A percentile compares a stretch with the other conserved stretches of the same genome.
Conservation (phyloP, 2,329 filamentous ascomycete species). For the Penicillium sp. region DNA sequence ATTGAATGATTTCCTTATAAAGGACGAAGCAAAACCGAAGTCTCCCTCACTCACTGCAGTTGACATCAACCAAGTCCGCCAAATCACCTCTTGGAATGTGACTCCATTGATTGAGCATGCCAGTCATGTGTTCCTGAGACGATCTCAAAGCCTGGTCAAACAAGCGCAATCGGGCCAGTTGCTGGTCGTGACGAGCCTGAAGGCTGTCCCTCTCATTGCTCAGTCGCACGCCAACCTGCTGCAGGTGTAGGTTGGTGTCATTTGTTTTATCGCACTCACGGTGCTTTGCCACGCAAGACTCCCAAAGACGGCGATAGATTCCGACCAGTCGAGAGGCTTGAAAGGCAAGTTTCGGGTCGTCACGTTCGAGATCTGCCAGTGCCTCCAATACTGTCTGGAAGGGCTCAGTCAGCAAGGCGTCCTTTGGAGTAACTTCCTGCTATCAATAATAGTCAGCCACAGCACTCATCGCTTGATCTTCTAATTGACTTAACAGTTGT, state of each 20-base stretch:
- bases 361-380: background rate
- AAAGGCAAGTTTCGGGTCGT: conserved; percentile 1
- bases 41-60: background rate
- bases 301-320: background rate
- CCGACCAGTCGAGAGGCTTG: background rate
- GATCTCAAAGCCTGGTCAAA: background rate
- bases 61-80: background rate
- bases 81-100: background rate
- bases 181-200: conserved; percentile 2
- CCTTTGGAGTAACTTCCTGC: conserved; percentile 4
- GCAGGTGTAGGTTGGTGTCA: background rate
- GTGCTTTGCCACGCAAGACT: background rate
- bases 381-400: background rate
- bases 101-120: conserved; percentile 3
- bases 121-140: background rate
- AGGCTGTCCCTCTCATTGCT: conserved; percentile 4
- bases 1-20: no score
- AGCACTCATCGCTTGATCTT: background rate
- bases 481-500: background rate
- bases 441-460: background rate
- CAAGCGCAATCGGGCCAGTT: background rate
- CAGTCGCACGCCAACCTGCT: conserved; percentile 1
- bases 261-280: no score
- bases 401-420: background rate
- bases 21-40: no score